These are phyloP conservation scores for Tulasnella sp. DNA, from an alignment of 768 basidiomycete species.

Conservation along the genomic window DNA sequence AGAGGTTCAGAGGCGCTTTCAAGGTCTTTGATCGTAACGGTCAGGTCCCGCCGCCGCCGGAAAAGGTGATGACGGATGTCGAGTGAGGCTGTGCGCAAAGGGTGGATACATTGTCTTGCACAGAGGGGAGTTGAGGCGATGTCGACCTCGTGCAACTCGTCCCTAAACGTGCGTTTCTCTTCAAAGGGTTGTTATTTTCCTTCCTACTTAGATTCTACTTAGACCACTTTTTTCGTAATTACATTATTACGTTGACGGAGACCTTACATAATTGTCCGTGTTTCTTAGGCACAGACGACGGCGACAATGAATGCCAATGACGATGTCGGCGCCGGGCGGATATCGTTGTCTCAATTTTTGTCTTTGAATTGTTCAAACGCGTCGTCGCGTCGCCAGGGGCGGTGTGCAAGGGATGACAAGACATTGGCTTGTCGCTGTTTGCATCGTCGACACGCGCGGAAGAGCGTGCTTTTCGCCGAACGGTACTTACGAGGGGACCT, in stretches of 20 bases:
- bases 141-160: not conserved
- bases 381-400: not conserved
- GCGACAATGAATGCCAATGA: too few species aligned
- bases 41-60: not conserved
- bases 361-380: not conserved
- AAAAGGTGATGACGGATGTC: not conserved
- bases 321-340: too few species aligned
- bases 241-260: too few species aligned
- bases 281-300: too few species aligned
- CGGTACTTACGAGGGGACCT: not conserved
- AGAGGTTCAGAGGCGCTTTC: conserved; percentile 49
- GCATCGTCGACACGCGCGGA: not conserved
- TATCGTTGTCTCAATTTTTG: too few species aligned
- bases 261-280: too few species aligned
- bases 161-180: not conserved
- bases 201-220: too few species aligned
- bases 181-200: too few species aligned
- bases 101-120: not conserved
- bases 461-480: not conserved
- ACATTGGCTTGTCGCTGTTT: not conserved
- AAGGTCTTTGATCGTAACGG: conserved; percentile 39
- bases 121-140: not conserved
- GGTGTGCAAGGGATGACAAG: not conserved
- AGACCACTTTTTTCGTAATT: too few species aligned
- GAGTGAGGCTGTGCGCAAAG: not conserved